A percentile compares a stretch with the other conserved stretches of the same genome.
Conservation (phyloP, 768 basidiomycete genomes). For the Leccinellum luteum region DNA sequence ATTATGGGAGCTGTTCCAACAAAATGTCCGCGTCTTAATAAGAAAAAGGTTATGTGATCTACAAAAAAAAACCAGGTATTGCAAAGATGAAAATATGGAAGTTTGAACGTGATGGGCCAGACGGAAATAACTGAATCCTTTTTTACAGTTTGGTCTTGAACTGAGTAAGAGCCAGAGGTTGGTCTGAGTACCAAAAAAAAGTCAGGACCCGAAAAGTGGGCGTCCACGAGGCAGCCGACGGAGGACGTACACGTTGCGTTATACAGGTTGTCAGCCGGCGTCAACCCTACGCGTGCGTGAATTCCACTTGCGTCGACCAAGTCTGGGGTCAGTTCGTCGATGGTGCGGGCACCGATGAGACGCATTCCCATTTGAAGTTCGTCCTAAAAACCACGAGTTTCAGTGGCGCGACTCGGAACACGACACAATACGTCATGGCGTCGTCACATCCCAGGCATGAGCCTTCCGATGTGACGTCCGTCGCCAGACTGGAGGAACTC, state of each 20-base stretch:
- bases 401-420: background rate
- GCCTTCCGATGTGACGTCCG: background rate
- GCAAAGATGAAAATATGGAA: background rate
- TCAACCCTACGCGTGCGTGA: constrained; percentile 27
- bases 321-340: constrained; percentile 73
- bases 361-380: constrained; percentile 97
- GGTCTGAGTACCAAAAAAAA: constrained; percentile 16
- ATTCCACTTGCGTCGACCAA: constrained; percentile 76
- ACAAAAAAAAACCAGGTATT: background rate
- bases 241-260: constrained; percentile 32
- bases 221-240: background rate
- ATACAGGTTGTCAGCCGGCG: constrained; percentile 31
- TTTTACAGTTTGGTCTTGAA: constrained; percentile 21
- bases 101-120: background rate
- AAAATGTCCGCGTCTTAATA: background rate
- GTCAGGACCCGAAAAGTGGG: background rate
- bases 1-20: background rate
- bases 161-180: constrained; percentile 30
- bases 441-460: background rate
- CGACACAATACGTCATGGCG: background rate
- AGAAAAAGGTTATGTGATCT: background rate
- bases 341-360: constrained; percentile 76
- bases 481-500: constrained; percentile 37
- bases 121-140: background rate
- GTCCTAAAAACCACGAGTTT: constrained; percentile 47